Conservation (phyloP, 192 early-diverging fungal genomes). For the Coemansia guatemalensis region DNA sequence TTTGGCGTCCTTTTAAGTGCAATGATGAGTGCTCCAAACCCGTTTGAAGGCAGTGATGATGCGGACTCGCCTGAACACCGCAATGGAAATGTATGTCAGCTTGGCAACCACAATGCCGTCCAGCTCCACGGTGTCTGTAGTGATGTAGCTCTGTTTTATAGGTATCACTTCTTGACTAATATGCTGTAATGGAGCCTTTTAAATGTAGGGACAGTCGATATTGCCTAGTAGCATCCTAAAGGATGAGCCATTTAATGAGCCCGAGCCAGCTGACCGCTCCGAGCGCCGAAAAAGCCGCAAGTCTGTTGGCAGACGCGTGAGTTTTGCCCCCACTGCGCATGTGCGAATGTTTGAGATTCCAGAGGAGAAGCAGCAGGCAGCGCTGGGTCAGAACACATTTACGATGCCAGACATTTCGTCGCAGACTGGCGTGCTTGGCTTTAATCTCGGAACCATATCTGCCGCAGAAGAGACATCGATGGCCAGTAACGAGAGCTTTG, state of each 20-base stretch:
- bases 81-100: constrained; percentile 1
- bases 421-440: constrained; percentile 42
- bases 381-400: constrained; percentile 27
- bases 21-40: constrained; percentile 1
- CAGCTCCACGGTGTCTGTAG: not conserved
- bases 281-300: constrained; percentile 47
- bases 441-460: constrained; percentile 39
- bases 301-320: constrained; percentile 47
- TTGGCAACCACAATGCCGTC: not conserved
- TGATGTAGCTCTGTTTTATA: not conserved
- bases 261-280: not conserved
- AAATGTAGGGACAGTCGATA: constrained; percentile 21
- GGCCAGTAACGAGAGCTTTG: constrained; percentile 52
- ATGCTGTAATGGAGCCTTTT: not conserved
- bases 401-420: constrained; percentile 51
- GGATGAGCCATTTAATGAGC: constrained; percentile 13
- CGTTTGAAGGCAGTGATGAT: not conserved
- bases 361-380: constrained; percentile 32
- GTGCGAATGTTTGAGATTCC: constrained; percentile 53
- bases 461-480: constrained; percentile 48
- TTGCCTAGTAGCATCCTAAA: constrained; percentile 32
- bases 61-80: not conserved
- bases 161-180: not conserved
- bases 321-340: constrained; percentile 53
- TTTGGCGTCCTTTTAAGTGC: not conserved